Evolutionary conservation across 2,329 filamentous ascomycete genomes (phyloP).

Genomic region (Colletotrichum chrysophilum): DNA sequence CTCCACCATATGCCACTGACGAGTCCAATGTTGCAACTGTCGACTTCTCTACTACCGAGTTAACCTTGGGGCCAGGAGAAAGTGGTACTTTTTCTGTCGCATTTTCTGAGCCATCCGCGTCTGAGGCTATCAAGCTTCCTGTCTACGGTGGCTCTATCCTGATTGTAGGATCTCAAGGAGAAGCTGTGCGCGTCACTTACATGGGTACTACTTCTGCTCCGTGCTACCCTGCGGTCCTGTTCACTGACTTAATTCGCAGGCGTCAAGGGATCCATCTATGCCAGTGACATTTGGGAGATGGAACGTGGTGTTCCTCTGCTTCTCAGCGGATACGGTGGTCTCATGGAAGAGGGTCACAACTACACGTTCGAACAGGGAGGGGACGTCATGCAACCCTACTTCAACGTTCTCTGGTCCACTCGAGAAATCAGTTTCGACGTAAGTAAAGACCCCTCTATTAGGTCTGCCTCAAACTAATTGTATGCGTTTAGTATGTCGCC

Average conservation of each 20-base stretch:
- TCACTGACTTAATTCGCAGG: not conserved
- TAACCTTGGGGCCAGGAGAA: not conserved
- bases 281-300: slow-evolving; percentile 23
- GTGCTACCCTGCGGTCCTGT: not conserved
- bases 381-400: slow-evolving; percentile 21
- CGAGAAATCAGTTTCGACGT: slow-evolving; percentile 19
- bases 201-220: not conserved
- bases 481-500: not conserved
- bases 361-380: slow-evolving; percentile 22
- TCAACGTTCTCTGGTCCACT: slow-evolving; percentile 22
- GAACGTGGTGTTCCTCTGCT: slow-evolving; percentile 20
- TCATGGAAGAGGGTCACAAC: slow-evolving; percentile 19
- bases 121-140: not conserved
- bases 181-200: slow-evolving; percentile 3
- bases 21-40: not conserved
- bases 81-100: not conserved
- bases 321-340: slow-evolving; percentile 15
- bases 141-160: slow-evolving; percentile 2
- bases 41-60: not conserved
- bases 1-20: not conserved
- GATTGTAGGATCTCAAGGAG: not conserved
- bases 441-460: not conserved
- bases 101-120: not conserved
- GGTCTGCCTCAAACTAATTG: not conserved
- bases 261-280: slow-evolving; percentile 18